Conservation (phyloP, 2,329 filamentous ascomycete species). For the Madurella fahalii region DNA sequence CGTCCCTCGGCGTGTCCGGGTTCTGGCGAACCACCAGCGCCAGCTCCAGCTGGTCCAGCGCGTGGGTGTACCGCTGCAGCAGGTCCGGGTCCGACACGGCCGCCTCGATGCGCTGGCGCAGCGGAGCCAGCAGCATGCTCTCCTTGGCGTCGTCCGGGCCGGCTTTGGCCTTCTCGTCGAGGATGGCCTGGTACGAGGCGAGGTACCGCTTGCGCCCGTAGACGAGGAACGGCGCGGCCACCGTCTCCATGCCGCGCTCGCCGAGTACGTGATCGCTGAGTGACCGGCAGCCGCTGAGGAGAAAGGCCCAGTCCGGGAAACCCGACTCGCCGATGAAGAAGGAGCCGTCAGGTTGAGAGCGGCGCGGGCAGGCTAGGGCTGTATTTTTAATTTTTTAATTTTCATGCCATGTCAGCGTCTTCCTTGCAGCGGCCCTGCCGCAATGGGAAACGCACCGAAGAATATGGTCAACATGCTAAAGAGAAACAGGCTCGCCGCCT, state of each 20-base stretch:
- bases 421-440: too few relatives aligned
- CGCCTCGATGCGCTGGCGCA: constrained; percentile 23
- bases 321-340: constrained; percentile 30
- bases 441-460: constrained; percentile 21
- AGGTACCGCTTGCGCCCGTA: constrained; percentile 27
- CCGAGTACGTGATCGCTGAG: constrained; percentile 25
- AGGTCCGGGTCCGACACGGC: constrained; percentile 11
- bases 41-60: constrained; percentile 34
- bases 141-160: background rate
- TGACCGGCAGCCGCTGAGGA: constrained; percentile 29
- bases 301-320: constrained; percentile 32
- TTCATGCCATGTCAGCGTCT: background rate
- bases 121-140: constrained; percentile 18
- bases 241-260: constrained; percentile 15
- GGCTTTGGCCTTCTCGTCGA: background rate
- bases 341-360: constrained; percentile 26
- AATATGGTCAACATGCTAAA: constrained; percentile 35
- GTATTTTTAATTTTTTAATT: background rate
- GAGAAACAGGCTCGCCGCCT: constrained; percentile 23
- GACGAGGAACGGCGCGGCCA: constrained; percentile 20
- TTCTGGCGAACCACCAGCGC: constrained; percentile 25
- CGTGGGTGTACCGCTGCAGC: constrained; percentile 28
- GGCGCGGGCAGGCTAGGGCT: constrained; percentile 30
- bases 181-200: constrained; percentile 11
- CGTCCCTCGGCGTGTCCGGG: constrained; percentile 28